phyloP scores from a whole-genome alignment of 768 basidiomycete genomes.

The Amanita polypyramis region DNA sequence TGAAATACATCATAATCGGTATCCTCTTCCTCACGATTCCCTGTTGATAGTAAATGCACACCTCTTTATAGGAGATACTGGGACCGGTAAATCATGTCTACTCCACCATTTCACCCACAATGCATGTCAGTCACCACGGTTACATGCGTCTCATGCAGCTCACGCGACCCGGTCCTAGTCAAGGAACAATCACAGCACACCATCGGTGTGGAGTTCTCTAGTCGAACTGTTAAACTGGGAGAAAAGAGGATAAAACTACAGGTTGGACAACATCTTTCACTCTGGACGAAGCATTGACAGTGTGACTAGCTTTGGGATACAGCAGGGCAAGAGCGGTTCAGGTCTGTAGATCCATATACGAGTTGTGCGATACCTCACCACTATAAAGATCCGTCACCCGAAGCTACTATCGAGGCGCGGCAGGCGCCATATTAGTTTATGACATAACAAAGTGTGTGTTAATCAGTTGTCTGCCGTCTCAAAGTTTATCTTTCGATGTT shows the following conservation, averaged over 20 bases:
- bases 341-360: constrained; percentile 30
- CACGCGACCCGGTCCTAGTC: constrained; percentile 38
- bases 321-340: constrained; percentile 91
- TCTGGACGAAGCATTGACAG: constrained; percentile 10
- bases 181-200: constrained; percentile 96
- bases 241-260: constrained; percentile 95
- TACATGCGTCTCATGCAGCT: constrained; percentile 7
- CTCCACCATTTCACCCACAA: constrained; percentile 96
- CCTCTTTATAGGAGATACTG: constrained; percentile 69
- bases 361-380: constrained; percentile 7
- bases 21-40: constrained; percentile 12
- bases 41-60: constrained; percentile 5
- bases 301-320: constrained; percentile 84
- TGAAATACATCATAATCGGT: constrained; percentile 99
- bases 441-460: constrained; percentile 74
- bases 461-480: constrained; percentile 7
- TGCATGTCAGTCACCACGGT: constrained; percentile 57
- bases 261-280: constrained; percentile 33
- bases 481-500: constrained; percentile 8
- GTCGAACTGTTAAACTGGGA: constrained; percentile 83
- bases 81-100: constrained; percentile 94
- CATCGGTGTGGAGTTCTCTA: constrained; percentile 97
- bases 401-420: constrained; percentile 93
- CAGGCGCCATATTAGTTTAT: constrained; percentile 86
- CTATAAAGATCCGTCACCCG: constrained; percentile 71